Percentiles rank a stretch among this genome's conserved stretches.
These are phyloP conservation scores for Microdochium bolleyi DNA, from an alignment of 2,329 filamentous ascomycete species.

Conservation along the genomic window DNA sequence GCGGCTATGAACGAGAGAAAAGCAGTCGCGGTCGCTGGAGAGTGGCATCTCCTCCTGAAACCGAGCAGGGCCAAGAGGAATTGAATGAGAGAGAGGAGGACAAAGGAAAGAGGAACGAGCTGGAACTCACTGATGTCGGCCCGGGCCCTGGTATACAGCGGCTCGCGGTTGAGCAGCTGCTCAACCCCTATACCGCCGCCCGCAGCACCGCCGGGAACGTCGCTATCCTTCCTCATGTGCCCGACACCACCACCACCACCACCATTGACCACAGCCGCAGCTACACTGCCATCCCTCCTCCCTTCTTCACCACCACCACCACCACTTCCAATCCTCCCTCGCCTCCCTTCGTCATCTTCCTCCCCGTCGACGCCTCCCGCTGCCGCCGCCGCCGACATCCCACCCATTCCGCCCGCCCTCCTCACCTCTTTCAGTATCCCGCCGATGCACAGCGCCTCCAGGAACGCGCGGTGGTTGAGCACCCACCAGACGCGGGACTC, in stretches of 20 bases:
- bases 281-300: background rate
- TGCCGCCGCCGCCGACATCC: constrained; percentile 36
- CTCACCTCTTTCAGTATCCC: constrained; percentile 46
- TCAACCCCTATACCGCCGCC: too few relatives aligned
- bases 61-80: background rate
- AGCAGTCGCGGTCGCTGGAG: too few relatives aligned
- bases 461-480: constrained; percentile 72
- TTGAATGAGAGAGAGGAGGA: constrained; percentile 2
- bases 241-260: background rate
- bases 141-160: constrained; percentile 51
- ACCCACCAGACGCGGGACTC: constrained; percentile 81
- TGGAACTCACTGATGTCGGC: constrained; percentile 49
- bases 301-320: too few relatives aligned
- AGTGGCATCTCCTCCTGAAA: too few relatives aligned
- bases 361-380: constrained; percentile 5
- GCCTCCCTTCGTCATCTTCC: background rate
- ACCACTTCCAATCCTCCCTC: background rate
- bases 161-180: constrained; percentile 36
- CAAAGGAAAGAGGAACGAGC: background rate
- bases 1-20: too few relatives aligned
- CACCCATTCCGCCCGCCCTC: constrained; percentile 9
- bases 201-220: background rate
- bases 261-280: background rate
- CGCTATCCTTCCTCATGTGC: background rate
- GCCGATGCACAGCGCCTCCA: constrained; percentile 65